Base-by-base conservation (phyloP, 768 basidiomycete genomes). In the Boletus sensibilis region DNA sequence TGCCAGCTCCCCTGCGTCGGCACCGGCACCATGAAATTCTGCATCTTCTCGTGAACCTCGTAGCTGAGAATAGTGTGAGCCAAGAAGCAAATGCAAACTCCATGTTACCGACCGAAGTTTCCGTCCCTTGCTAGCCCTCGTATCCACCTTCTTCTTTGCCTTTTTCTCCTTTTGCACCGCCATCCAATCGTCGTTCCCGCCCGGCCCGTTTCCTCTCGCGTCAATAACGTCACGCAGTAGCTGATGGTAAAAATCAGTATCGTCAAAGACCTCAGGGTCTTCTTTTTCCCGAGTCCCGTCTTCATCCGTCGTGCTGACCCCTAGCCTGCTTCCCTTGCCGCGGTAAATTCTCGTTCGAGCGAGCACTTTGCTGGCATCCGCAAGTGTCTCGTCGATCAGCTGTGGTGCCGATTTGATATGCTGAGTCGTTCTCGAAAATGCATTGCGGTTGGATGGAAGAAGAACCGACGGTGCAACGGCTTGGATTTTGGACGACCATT, bases 401-500 rank as follows among this genome's bases (percentile, higher is more conserved):
- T 91, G 82, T 5, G 88, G 81, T 5, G 87, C 84, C 34, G 84
- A 83, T 68, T 85, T 90, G 51, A 77, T 71, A 47, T 74, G 78
- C 68, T 79, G 83, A 39, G 77, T 78, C 67, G 76, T 76, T 74
- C 77, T 81, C 41, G 79, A 80, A 71, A 93, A 92, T 7, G 87
- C 75, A 54, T 83, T 85, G n/a, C 83, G 82, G 61, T 83, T 88
- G 13, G 81, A 83, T 41, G 87, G 85, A 6, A 86, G 77, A 13
- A 91, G 82, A 40, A 80, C 86, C 8, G 87, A 85, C 12, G 93
- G 87, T 2, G 94, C 84, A 6, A 97, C 94, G 1, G 95, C 91
- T 65, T 94, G 91, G 38, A 98, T 90, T 76, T 98, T 99, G 25
- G 87, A 79, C 11, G 94, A 97, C 97, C 97, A 99, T 72, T 98